These are phyloP conservation scores for Verruconis gallopava DNA, from an alignment of 2,329 filamentous ascomycete genomes.

Conservation along the genomic window DNA sequence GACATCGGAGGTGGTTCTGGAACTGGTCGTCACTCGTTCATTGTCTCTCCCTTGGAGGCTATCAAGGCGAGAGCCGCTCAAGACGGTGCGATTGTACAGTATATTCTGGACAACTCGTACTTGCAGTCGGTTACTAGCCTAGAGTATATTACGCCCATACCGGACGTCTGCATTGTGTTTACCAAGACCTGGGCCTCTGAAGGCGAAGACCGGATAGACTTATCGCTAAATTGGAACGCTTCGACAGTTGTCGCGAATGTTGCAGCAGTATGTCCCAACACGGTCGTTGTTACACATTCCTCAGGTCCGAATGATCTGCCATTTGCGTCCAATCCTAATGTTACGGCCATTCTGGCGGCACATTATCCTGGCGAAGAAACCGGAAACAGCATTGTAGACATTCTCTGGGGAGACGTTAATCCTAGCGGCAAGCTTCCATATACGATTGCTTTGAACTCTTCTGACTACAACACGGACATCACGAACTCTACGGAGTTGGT, in stretches of 20 bases:
- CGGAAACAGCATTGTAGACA: slow-evolving; percentile 65
- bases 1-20: slow-evolving; percentile 58
- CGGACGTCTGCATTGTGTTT: slow-evolving; percentile 31
- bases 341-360: slow-evolving; percentile 28
- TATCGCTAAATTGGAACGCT: slow-evolving; percentile 34
- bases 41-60: slow-evolving; percentile 27
- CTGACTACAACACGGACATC: slow-evolving; percentile 22
- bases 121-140: slow-evolving; percentile 23
- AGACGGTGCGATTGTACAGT: slow-evolving; percentile 13
- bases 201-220: slow-evolving; percentile 36
- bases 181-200: slow-evolving; percentile 36
- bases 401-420: slow-evolving; percentile 67
- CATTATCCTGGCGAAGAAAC: slow-evolving; percentile 60
- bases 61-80: slow-evolving; percentile 19
- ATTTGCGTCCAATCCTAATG: slow-evolving; percentile 24
- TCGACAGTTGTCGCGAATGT: slow-evolving; percentile 29
- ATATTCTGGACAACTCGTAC: slow-evolving; percentile 19
- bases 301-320: slow-evolving; percentile 23
- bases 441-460: slow-evolving; percentile 37
- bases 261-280: slow-evolving; percentile 25
- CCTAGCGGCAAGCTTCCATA: slow-evolving; percentile 74
- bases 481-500: slow-evolving; percentile 12
- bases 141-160: slow-evolving; percentile 19
- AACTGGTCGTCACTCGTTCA: slow-evolving; percentile 32
- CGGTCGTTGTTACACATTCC: slow-evolving; percentile 26